Percentiles rank a stretch among this genome's conserved stretches.
These are phyloP conservation scores for Sclerotinia nivalis DNA, from an alignment of 2,329 filamentous ascomycete species.

Conservation along the genomic window DNA sequence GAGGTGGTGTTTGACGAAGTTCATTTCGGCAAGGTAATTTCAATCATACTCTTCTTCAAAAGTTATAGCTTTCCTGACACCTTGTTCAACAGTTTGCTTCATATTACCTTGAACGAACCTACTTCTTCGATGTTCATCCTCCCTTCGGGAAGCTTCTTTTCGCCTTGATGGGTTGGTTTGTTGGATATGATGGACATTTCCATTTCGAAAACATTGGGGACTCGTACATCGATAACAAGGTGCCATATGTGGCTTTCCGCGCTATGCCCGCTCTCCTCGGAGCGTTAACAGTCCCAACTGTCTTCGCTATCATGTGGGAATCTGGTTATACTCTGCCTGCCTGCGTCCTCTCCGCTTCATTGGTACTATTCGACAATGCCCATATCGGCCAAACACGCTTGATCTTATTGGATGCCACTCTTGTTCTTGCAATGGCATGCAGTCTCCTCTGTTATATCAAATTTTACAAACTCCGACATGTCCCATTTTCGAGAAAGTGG, in stretches of 20 bases:
- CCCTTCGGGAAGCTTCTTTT: constrained; percentile 98
- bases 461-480: constrained; percentile 94
- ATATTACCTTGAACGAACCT: constrained; percentile 90
- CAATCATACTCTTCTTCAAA: background rate
- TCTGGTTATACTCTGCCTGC: constrained; percentile 96
- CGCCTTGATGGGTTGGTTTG: constrained; percentile 93
- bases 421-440: constrained; percentile 94
- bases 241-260: constrained; percentile 95
- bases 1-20: constrained; percentile 99
- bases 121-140: constrained; percentile 99
- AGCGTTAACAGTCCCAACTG: constrained; percentile 87
- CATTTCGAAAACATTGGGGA: constrained; percentile 99
- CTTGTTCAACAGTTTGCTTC: constrained; percentile 62
- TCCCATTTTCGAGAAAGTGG: constrained; percentile 92
- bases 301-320: constrained; percentile 99
- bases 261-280: constrained; percentile 90
- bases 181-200: constrained; percentile 95
- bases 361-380: constrained; percentile 94
- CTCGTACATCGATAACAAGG: constrained; percentile 95
- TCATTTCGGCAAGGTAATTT: constrained; percentile 91
- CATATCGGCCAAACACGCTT: constrained; percentile 95
- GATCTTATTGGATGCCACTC: constrained; percentile 90
- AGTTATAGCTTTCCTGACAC: constrained; percentile 22
- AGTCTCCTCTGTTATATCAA: constrained; percentile 93
- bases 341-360: constrained; percentile 78